Evolutionary conservation across 2,329 filamentous ascomycete genomes (phyloP), one percentile per base, ranked within the genome.

Genomic region (Trichoderma polysporum): DNA sequence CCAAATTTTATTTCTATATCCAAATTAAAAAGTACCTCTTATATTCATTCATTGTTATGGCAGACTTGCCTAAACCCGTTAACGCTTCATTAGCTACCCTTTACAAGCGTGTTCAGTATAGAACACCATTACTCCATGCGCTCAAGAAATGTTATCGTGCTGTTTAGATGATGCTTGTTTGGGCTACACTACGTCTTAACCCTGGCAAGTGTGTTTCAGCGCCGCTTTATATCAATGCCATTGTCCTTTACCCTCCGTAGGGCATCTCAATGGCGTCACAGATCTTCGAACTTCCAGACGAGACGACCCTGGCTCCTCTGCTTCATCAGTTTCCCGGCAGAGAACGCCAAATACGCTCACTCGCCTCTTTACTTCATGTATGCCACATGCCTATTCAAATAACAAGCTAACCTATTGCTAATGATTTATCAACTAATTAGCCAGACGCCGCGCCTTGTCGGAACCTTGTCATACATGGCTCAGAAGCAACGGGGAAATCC

Each of bases 401-500:
- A 17, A 1, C 41, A 25, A 47, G n/a, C 25, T 39, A 10, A 49
- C 10, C 15, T 15, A 27, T 17, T 45, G 22, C 54, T 66, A 25
- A 47, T 33, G 13, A 15, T 49, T 25, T 17, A n/a, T 45, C 19
- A n/a, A 50, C 22, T 15, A 50, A 53, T 39, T 17, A 92, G 87
- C 86, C 88, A 25, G 78, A 81, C 54, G 83, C 89, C n/a, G 89
- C 91, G 33, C 89, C 87, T 66, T 91, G 91, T 66, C 83, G 88
- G 12, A 91, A 91, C 68, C 77, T 97, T 12, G 88, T 97, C 25
- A 78, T 96, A 57, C 89, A 98, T 77, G 95, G 95, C 59, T 87
- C 93, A 33, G 89, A 94, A 73, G 90, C 93, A 2, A 97, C 94
- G 0, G 94, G 93, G 47, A 98, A 98, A 80, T 92, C 88, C 35